Percentiles rank a stretch among this genome's conserved stretches.
Conservation (phyloP, 2,329 filamentous ascomycete genomes). For the Mollisia scopiformis region DNA sequence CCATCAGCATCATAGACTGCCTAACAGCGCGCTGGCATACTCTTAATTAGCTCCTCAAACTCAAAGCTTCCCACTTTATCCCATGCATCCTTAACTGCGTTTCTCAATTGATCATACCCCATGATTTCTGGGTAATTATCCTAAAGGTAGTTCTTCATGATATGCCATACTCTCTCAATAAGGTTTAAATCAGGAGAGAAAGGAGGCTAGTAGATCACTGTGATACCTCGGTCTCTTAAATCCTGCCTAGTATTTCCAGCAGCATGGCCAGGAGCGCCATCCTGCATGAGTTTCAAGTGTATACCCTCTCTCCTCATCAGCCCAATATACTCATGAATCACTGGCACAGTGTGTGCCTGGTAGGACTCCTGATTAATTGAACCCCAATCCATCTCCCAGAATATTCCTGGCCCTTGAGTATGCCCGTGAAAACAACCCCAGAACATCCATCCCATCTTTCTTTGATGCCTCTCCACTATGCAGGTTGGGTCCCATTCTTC, state of each 20-base stretch:
- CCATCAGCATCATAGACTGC: slow-evolving; percentile 10
- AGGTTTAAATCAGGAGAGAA: slow-evolving; percentile 17
- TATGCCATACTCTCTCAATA: slow-evolving; percentile 19
- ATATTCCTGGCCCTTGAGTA: too few relatives aligned
- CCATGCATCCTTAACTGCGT: slow-evolving; percentile 6
- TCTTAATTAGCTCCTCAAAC: slow-evolving; percentile 11
- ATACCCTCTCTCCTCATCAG: slow-evolving; percentile 2
- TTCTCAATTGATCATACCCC: neutral
- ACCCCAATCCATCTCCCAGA: slow-evolving; percentile 33
- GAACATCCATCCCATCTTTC: slow-evolving; percentile 19
- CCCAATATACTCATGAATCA: slow-evolving; percentile 9
- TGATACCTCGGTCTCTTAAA: slow-evolving; percentile 6
- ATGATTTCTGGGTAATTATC: slow-evolving; percentile 14
- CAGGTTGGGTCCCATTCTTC: slow-evolving; percentile 10
- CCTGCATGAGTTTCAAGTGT: slow-evolving; percentile 5
- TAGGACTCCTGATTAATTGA: slow-evolving; percentile 7
- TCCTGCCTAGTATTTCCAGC: slow-evolving; percentile 9
- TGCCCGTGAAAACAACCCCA: slow-evolving; percentile 15
- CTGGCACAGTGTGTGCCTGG: neutral
- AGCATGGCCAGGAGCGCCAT: slow-evolving; percentile 1
- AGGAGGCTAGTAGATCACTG: slow-evolving; percentile 17
- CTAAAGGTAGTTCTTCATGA: slow-evolving; percentile 20
- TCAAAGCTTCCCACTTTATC: slow-evolving; percentile 9
- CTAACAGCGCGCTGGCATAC: slow-evolving; percentile 4
- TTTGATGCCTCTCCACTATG: slow-evolving; percentile 5